Percentiles rank a stretch among this genome's conserved stretches.
Conservation (phyloP, 2,329 filamentous ascomycete species). For the Davidsoniella australis region DNA sequence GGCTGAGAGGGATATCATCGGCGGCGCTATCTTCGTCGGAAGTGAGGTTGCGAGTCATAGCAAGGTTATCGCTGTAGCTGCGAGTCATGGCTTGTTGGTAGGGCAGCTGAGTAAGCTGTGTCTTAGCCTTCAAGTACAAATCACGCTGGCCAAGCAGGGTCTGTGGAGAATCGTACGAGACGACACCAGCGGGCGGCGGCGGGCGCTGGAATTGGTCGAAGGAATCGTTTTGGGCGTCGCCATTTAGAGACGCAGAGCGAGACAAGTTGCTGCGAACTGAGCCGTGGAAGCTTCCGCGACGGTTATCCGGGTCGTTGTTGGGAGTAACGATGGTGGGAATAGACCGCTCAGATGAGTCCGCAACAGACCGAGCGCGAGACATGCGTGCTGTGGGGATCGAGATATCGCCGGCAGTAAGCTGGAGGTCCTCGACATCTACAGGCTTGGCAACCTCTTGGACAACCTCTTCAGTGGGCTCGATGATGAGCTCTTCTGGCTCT, state of each 20-base stretch:
- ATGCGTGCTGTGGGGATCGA: constrained; percentile 10
- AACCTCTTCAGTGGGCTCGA: constrained; percentile 24
- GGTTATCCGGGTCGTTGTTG: not conserved
- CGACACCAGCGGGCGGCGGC: constrained; percentile 23
- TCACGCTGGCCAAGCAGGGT: constrained; percentile 40
- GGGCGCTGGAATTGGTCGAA: constrained; percentile 4
- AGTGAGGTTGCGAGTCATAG: not conserved
- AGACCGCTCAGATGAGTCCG: constrained; percentile 17
- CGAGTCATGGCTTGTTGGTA: constrained; percentile 10
- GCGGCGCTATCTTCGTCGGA: constrained; percentile 14
- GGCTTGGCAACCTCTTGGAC: not conserved
- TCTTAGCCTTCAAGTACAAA: constrained; percentile 34
- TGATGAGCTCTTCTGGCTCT: constrained; percentile 41
- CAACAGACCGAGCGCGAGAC: constrained; percentile 19
- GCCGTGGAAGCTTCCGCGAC: not conserved
- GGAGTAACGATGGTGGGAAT: constrained; percentile 1
- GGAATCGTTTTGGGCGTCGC: not conserved
- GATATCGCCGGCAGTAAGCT: constrained; percentile 41
- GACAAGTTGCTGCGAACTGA: not conserved
- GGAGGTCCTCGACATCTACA: constrained; percentile 45
- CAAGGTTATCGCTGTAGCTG: not conserved
- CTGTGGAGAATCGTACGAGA: constrained; percentile 35
- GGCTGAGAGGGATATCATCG: constrained; percentile 56
- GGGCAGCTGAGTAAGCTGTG: constrained; percentile 21
- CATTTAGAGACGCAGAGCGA: not conserved